Base-by-base conservation (phyloP, 73 alveolate genomes). In the Effrenium voratum region DNA sequence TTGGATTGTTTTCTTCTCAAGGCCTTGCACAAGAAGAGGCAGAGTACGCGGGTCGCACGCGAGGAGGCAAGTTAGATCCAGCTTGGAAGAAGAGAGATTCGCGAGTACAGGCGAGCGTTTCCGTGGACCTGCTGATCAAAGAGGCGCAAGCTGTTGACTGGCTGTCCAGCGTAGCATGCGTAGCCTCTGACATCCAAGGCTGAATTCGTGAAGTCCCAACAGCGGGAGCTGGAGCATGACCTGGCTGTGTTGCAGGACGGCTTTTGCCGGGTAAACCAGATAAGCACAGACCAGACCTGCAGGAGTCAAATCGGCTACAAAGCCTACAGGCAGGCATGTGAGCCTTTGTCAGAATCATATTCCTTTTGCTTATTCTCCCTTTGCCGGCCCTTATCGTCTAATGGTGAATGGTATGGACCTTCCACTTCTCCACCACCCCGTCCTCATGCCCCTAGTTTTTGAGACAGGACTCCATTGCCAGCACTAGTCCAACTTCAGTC, bases 161-260 rank as follows among this genome's bases (percentile, higher is more conserved):
- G 52, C n/a, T 0, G 43, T 49, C 36, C 30, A 36, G 52, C 60
- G 2, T 12, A 12, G 57, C 41, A 28, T 24, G 52, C 36, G 36
- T 40, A 24, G 41, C 60, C 60, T 36, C 34, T 13, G n/a, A 32
- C 24, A 40, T 43, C 46, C 38, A 49, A 88, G 95, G 77, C 47
- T 47, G 81, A 63, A 10, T 88, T 88, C 32, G 95, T 88, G 40
- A 88, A 88, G 52, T 72, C 80, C 40, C 95, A 88, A 59, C 95
- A 88, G 59, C 80, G 95, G 49, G 95, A 88, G 47, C 95, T 88
- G n/a, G 95, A 88, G 95, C 95, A 88, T 40, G 95, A 88, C 85
- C 36, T 88, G 55, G 81, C 81, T 49, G 95, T 88, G 26, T 70
- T 88, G 70, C 60, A 88, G 95, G 95, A 45, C 72, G 8, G 43